Conservation (phyloP, 371 early-diverging fungal species). For the Syncephalastrum monosporum region DNA sequence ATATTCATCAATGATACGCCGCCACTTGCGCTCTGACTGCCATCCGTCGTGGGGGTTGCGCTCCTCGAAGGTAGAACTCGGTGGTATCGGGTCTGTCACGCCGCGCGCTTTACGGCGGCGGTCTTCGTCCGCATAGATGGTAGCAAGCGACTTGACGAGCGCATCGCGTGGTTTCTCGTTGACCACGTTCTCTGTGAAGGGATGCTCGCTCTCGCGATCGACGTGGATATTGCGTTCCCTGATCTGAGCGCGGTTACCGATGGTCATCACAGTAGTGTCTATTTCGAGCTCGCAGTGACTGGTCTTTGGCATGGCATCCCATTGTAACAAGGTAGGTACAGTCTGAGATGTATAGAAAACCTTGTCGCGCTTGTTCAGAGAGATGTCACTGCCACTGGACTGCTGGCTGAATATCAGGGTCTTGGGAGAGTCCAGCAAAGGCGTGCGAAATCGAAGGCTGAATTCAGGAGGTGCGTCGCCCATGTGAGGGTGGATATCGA, state of each 20-base stretch:
- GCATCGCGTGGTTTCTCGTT: constrained; percentile 1
- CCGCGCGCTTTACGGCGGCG: constrained; percentile 16
- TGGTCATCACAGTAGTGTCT: constrained; percentile 61
- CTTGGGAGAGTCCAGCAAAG: constrained; percentile 29
- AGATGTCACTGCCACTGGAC: background rate
- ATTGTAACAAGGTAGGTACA: constrained; percentile 23
- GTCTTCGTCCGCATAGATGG: constrained; percentile 57
- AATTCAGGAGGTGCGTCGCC: constrained; percentile 8
- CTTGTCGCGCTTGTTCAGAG: background rate
- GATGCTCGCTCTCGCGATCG: constrained; percentile 9
- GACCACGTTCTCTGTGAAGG: constrained; percentile 2
- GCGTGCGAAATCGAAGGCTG: constrained; percentile 37
- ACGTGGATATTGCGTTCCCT: constrained; percentile 59
- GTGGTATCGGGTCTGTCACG: constrained; percentile 16
- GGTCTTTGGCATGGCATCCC: constrained; percentile 25
- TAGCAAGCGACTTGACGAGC: constrained; percentile 56
- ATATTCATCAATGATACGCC: constrained; percentile 13
- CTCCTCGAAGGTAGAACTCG: background rate
- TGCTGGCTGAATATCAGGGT: constrained; percentile 1
- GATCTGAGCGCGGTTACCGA: constrained; percentile 65
- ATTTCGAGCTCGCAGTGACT: constrained; percentile 80
- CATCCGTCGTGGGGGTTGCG: constrained; percentile 13
- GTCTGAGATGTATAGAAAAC: constrained; percentile 25
- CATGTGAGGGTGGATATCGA: constrained; percentile 8
- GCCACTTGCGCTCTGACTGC: constrained; percentile 17